Evolutionary conservation across 768 basidiomycete species (phyloP).

Genomic region (Tylopilus sp.): DNA sequence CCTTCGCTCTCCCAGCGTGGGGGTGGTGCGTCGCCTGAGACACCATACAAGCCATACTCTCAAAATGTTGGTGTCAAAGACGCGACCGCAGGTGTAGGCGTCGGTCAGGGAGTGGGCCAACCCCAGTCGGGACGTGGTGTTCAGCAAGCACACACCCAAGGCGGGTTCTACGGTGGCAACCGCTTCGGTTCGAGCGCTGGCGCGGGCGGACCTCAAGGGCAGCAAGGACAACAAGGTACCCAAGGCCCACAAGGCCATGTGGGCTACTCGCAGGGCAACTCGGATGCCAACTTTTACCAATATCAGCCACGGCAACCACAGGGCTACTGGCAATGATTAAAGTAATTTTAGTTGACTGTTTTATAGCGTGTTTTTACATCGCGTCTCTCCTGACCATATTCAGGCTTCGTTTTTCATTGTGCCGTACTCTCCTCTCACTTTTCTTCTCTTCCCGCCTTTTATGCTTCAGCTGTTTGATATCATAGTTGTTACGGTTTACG

Average conservation of each 20-base stretch:
- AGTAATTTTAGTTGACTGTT: conserved; percentile 10
- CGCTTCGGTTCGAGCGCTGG: conserved; percentile 43
- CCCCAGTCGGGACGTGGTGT: conserved; percentile 42
- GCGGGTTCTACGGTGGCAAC: conserved; percentile 43
- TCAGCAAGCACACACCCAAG: conserved; percentile 42
- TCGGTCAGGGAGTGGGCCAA: conserved; percentile 31
- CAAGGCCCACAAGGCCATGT: conserved; percentile 40
- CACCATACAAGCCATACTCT: conserved; percentile 73
- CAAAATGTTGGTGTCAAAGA: conserved; percentile 54
- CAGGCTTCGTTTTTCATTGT: conserved; percentile 4
- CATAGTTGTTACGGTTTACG: conserved; percentile 24
- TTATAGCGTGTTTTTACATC: neutral
- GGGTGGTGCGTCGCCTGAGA: conserved; percentile 62
- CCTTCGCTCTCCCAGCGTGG: conserved; percentile 42
- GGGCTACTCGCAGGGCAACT: conserved; percentile 51
- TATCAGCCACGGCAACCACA: conserved; percentile 68
- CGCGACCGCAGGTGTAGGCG: conserved; percentile 44
- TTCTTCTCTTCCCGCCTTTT: conserved; percentile 1
- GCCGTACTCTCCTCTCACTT: conserved; percentile 4
- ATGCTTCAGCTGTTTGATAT: conserved; percentile 30
- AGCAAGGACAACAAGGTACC: conserved; percentile 39
- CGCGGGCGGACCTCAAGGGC: conserved; percentile 45
- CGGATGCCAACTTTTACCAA: conserved; percentile 66
- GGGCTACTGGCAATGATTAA: conserved; percentile 48
- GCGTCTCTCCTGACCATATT: neutral